Conservation (phyloP, 164 flowering plant genomes). For the Euptelea pleiosperma region DNA sequence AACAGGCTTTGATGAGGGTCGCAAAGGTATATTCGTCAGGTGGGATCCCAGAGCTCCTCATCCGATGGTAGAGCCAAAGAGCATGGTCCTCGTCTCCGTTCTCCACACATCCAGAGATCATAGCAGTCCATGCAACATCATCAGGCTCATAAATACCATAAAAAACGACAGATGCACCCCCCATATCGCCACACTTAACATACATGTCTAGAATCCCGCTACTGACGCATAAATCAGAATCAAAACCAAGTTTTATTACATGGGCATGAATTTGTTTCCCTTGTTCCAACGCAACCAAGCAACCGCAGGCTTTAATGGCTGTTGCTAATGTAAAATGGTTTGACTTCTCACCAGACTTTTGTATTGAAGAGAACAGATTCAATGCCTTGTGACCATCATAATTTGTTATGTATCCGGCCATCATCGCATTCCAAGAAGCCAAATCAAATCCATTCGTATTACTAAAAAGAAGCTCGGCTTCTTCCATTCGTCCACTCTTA, state of each 20-base stretch:
- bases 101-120: conserved; percentile 56
- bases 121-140: conserved; percentile 56
- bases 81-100: conserved; percentile 48
- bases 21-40: conserved; percentile 57
- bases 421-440: conserved; percentile 54
- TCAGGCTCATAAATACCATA: conserved; percentile 35
- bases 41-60: conserved; percentile 38
- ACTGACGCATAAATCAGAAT: conserved; percentile 39
- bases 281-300: conserved; percentile 27
- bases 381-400: conserved; percentile 37
- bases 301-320: conserved; percentile 43
- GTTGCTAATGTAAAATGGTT: conserved; percentile 49
- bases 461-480: conserved; percentile 38
- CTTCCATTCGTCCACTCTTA: conserved; percentile 38
- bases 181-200: conserved; percentile 45
- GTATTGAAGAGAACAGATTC: conserved; percentile 31
- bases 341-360: conserved; percentile 27
- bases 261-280: conserved; percentile 56
- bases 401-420: conserved; percentile 41
- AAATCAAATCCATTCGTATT: conserved; percentile 29
- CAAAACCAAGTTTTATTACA: conserved; percentile 34
- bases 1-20: conserved; percentile 55
- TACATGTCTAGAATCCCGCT: conserved; percentile 54
- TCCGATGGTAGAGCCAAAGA: conserved; percentile 34
- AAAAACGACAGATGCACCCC: conserved; percentile 36